Base-by-base conservation (phyloP, 2,329 filamentous ascomycete genomes). In the Nannizziopsis arthrosporioides region DNA sequence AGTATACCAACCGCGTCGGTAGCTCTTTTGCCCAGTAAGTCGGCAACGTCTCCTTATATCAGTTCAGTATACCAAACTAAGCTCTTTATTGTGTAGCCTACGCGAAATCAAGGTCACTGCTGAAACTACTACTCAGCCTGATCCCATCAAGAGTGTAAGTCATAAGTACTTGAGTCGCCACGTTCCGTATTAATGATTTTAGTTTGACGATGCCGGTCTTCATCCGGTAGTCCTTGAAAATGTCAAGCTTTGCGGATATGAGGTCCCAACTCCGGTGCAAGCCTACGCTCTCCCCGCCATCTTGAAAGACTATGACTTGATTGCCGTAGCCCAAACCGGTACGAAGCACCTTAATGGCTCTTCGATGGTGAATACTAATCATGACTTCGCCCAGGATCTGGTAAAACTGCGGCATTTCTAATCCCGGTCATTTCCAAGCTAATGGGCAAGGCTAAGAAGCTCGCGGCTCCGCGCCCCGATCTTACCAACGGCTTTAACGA, bases 251-350 rank as follows among this genome's bases (percentile, higher is more conserved):
- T 81, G 80, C 52, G 76, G 80, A 1, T 96, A 94, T 60, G 63
- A 69, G 0, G 60, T 68, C 0, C 87, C 89, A 0, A 96, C 92
- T 0, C 85, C 89, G 0, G 92, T 98, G 34, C 92, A 98, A 62
- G 78, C 79, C 15, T 95, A 85, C 63, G 81, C 80, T 3, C 78
- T 96, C 27, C 88, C 92, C 0, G 81, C 89, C 0, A 81, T 96
- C 38, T 68, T 85, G 17, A 70, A 76, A 43, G 84, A 84, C 1
- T 73, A 84, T 55, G 92, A 98, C 65, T 72, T 96, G 27, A 85
- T 96, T 55, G 89, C 82, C 2, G 80, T 92, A 58, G 88, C 92
- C 7, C 90, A 96, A 68, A 98, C 92, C 42, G 90, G 90, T 93
- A 71, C 65, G 77, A 68, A 8, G 22, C 8, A n/a, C 5, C 7